A percentile compares a stretch with the other conserved stretches of the same genome.
Evolutionary conservation across 2,329 filamentous ascomycete genomes (phyloP).

Genomic region (Neofusicoccum sp.): DNA sequence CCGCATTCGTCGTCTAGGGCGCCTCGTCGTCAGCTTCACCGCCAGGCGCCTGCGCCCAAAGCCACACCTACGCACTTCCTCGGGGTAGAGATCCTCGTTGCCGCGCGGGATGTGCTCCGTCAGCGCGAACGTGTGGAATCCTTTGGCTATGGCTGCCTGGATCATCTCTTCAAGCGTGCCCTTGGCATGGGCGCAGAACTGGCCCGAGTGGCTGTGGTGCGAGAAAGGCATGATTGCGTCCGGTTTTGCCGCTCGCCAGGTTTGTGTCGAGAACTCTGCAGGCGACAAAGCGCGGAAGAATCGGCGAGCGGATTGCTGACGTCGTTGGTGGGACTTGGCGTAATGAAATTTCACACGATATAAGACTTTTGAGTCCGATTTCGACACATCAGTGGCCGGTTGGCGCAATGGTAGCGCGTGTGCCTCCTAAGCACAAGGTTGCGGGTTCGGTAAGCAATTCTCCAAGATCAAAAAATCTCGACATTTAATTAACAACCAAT

Average conservation of each 20-base stretch:
- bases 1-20: constrained; percentile 19
- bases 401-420: constrained; percentile 20
- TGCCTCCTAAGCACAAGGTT: constrained; percentile 11
- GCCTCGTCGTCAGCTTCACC: neutral
- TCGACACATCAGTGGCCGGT: neutral
- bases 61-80: constrained; percentile 63
- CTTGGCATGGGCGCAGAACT: constrained; percentile 92
- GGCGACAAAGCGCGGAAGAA: neutral
- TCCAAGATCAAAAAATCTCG: neutral
- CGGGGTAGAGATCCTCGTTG: constrained; percentile 80
- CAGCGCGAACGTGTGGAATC: constrained; percentile 79
- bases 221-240: constrained; percentile 77
- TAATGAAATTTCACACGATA: neutral
- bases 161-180: constrained; percentile 82
- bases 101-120: constrained; percentile 95
- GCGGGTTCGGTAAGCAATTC: constrained; percentile 8
- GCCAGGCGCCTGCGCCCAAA: neutral
- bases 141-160: constrained; percentile 70
- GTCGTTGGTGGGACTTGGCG: neutral
- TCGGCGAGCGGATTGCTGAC: neutral
- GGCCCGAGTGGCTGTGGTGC: constrained; percentile 95
- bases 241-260: neutral
- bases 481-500: neutral
- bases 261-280: neutral
- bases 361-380: too few relatives aligned